These are phyloP conservation scores for Xylariales sp. DNA, from an alignment of 2,329 filamentous ascomycete genomes.

Conservation along the genomic window DNA sequence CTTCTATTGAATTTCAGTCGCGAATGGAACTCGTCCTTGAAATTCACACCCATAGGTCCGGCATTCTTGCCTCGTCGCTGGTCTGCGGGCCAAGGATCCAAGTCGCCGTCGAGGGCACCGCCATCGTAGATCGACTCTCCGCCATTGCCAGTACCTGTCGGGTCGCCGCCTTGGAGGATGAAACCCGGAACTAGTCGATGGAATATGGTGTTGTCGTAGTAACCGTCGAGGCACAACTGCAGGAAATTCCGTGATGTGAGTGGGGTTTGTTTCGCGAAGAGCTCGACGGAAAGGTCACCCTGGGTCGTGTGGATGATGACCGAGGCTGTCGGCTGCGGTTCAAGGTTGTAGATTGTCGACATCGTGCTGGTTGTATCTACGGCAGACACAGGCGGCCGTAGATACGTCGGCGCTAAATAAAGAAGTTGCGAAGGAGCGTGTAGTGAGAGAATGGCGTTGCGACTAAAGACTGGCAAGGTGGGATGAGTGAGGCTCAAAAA, in stretches of 20 bases:
- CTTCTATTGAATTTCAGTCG: conserved; percentile 88
- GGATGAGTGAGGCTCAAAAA: no score
- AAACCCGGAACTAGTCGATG: conserved; percentile 90
- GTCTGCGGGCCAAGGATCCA: conserved; percentile 69
- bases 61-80: conserved; percentile 58
- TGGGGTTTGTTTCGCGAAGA: conserved; percentile 93
- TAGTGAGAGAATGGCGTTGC: no score
- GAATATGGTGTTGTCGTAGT: conserved; percentile 91
- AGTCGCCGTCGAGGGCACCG: conserved; percentile 66
- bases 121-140: conserved; percentile 91
- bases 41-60: conserved; percentile 54
- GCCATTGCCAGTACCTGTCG: conserved; percentile 85
- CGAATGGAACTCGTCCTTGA: conserved; percentile 85
- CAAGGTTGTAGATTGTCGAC: conserved; percentile 89
- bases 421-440: no score
- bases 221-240: conserved; percentile 89
- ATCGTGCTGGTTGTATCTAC: no score
- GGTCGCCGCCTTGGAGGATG: conserved; percentile 91
- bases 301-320: conserved; percentile 85
- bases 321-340: conserved; percentile 90
- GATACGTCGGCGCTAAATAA: no score
- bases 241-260: conserved; percentile 92
- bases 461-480: no score
- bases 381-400: no score
- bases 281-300: conserved; percentile 84